These are phyloP conservation scores for Diaporthe vaccinii DNA, from an alignment of 2,329 filamentous ascomycete genomes.

Conservation along the genomic window DNA sequence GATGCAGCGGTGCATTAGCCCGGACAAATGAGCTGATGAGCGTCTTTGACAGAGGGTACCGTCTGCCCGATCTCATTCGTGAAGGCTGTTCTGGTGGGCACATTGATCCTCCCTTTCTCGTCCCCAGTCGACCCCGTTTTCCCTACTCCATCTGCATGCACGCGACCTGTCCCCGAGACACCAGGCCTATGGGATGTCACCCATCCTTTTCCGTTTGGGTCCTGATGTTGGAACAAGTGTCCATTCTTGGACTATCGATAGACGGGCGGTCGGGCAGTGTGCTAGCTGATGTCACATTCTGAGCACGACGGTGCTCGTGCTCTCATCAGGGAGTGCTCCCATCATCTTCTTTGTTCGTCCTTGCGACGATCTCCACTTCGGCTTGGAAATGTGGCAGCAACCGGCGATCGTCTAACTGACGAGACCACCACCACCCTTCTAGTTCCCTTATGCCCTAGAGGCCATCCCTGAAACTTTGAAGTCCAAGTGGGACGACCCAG, in stretches of 20 bases:
- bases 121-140: constrained; percentile 41
- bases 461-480: constrained; percentile 75
- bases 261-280: not conserved
- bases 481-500: constrained; percentile 74
- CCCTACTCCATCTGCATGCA: constrained; percentile 42
- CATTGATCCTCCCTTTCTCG: constrained; percentile 43
- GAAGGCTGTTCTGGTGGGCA: constrained; percentile 83
- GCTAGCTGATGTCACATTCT: constrained; percentile 31
- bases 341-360: constrained; percentile 26
- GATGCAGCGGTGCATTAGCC: constrained; percentile 50
- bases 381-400: constrained; percentile 1
- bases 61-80: constrained; percentile 88
- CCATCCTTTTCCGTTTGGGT: constrained; percentile 22
- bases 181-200: constrained; percentile 39
- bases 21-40: constrained; percentile 57
- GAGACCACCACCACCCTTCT: constrained; percentile 17
- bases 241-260: constrained; percentile 5
- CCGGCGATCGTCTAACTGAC: constrained; percentile 34
- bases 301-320: constrained; percentile 20
- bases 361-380: constrained; percentile 19
- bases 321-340: not conserved
- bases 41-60: constrained; percentile 75
- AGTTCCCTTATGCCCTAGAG: constrained; percentile 84
- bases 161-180: constrained; percentile 31
- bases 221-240: constrained; percentile 31